Evolutionary conservation across 2,329 filamentous ascomycete species (phyloP), one percentile per base, ranked within the genome.

Genomic region (Penicillium sumatraense): DNA sequence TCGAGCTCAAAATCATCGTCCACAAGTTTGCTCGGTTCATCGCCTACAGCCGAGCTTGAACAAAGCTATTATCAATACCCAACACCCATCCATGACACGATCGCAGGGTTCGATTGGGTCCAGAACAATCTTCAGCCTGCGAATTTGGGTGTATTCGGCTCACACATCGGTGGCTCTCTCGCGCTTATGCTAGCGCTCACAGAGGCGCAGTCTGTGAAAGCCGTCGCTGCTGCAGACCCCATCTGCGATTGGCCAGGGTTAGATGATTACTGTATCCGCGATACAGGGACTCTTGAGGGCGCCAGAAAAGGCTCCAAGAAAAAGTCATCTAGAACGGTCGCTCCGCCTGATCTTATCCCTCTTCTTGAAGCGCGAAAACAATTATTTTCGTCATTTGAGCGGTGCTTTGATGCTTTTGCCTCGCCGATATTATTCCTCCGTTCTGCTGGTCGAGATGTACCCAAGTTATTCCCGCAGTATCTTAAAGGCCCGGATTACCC

Each of bases 381-480:
- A 7, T 65, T 76, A 18, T 79, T 79, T 55, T 38, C 62, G 7
- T 69, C 63, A 0, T 72, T 75, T 18, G 70, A 73, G 24, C 67
- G 67, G 10, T 78, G 72, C 58, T 79, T 78, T 42, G 76, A 79
- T 54, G 59, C 74, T 0, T 79, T 79, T 53, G 75, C 77, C 0
- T 77, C 74, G 3, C 77, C 77, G 0, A 61, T 74, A 3, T 57
- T 78, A 6, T 76, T 78, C 46, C 68, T 79, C 8, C 72, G 77
- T 20, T 73, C 76, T 0, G 59, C 76, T 0, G 76, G 75, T 0
- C 69, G 72, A 48, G 73, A 77, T 40, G 72, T 72, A 5, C 76
- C 73, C 1, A 62, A 59, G 3, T 29, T 13, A 2, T 74, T 74
- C 40, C 73, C 73, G 1, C 53, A 59, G 14, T 75, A 75, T 49